Base-by-base conservation (phyloP, 2,329 filamentous ascomycete species). In the Monosporascus sp. region DNA sequence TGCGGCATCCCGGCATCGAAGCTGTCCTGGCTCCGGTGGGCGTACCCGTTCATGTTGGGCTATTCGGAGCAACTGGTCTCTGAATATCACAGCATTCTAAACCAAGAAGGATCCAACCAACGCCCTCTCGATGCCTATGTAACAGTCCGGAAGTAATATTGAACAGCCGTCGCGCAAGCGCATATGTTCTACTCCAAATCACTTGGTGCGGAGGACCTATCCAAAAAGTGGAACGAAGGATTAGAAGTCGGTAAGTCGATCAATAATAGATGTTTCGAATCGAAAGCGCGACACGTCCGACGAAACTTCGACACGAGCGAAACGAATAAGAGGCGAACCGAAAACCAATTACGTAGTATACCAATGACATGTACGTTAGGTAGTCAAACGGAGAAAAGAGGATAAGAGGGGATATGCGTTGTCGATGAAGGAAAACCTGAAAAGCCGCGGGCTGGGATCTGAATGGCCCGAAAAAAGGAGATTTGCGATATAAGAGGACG, bases 1-100 rank as follows among this genome's bases (percentile, higher is more conserved):
- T 60, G 58, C 39, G 59, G 57, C 17, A 38, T 55, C 46, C 42
- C 52, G 17, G 54, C 51, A 48, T 63, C 62, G 55, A 61, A 65
- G 52, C 56, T 58, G 58, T 63, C 56, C 41, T 59, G 60, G 49
- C 54, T 48, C 53, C 55, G 45, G 38, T 50, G 56, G 51, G 57
- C 50, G 53, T 60, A 66, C 38, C 57, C 57, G 55, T 63, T 62
- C 64, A 66, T 66, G 52, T 51, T 66, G 54, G 57, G 59, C 55
- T 57, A 54, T 62, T 60, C 54, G 51, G 46, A 55, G 52, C 42
- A 51, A 50, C 57, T 25, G 42, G 20, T 17, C 14, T 11, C 42
- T 46, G 22, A 18, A 15, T 46, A 24, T 46, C 42, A 46, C 42
- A 27, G 24, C 42, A 46, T 46, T 46, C 24, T 46, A 25, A 24